Conservation (phyloP, 1,284 basidiomycete genomes). For the Pascua sp. region DNA sequence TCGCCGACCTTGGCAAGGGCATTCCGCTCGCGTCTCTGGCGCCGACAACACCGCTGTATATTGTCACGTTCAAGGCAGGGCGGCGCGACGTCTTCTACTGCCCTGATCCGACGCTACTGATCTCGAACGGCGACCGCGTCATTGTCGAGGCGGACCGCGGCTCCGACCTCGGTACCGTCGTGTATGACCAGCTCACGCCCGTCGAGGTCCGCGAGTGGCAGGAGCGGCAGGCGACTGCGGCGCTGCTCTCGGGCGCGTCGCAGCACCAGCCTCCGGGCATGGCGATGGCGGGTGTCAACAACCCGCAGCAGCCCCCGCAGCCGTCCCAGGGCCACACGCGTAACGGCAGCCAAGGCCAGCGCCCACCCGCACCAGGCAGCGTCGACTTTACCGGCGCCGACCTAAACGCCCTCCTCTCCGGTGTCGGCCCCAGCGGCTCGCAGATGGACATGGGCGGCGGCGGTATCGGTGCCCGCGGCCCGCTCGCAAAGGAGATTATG, state of each 20-base stretch:
- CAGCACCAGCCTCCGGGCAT: constrained; percentile 48
- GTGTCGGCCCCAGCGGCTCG: constrained; percentile 39
- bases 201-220: constrained; percentile 88
- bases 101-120: constrained; percentile 58
- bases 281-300: constrained; percentile 27
- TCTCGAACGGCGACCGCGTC: constrained; percentile 77
- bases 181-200: constrained; percentile 84
- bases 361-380: constrained; percentile 15
- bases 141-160: constrained; percentile 94
- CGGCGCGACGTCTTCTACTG: constrained; percentile 92
- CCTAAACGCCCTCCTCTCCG: constrained; percentile 34
- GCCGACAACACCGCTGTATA: constrained; percentile 80
- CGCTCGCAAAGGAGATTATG: constrained; percentile 72
- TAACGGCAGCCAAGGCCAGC: constrained; percentile 12
- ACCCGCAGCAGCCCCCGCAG: not conserved
- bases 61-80: constrained; percentile 96
- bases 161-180: constrained; percentile 83
- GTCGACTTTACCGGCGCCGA: constrained; percentile 36
- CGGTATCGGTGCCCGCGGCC: constrained; percentile 32
- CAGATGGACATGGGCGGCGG: constrained; percentile 37
- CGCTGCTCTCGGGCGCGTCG: constrained; percentile 43
- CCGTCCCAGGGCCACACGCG: constrained; percentile 7
- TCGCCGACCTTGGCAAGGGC: constrained; percentile 79
- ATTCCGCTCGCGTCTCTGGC: constrained; percentile 80
- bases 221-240: constrained; percentile 59